A percentile compares a stretch with the other conserved stretches of the same genome.
Evolutionary conservation across 73 alveolate species (phyloP).

Genomic region (Tetrahymena thermophila): DNA sequence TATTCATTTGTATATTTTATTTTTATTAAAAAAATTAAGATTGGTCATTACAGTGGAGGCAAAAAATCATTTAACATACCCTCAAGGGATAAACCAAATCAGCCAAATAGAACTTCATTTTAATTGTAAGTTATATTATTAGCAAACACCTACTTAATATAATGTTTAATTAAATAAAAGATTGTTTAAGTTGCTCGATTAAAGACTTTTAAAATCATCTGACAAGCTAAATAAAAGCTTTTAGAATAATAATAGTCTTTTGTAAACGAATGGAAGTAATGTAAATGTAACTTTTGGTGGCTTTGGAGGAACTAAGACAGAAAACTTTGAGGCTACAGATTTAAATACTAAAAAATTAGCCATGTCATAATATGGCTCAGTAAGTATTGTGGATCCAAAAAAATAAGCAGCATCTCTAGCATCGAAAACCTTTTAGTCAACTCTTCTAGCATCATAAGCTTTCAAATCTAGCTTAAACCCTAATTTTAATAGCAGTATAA

Average conservation of each 20-base stretch:
- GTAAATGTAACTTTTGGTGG: background rate
- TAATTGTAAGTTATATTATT: background rate
- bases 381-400: background rate
- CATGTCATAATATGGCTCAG: background rate
- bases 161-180: background rate
- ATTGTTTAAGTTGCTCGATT: background rate
- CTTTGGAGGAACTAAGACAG: background rate
- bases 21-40: background rate
- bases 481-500: background rate
- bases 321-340: background rate
- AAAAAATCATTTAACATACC: background rate
- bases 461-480: background rate
- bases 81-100: background rate
- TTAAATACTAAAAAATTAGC: background rate
- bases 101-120: background rate
- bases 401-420: background rate
- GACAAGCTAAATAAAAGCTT: background rate
- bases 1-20: background rate
- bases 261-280: background rate
- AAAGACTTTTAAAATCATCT: background rate
- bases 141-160: background rate
- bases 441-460: background rate
- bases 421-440: background rate
- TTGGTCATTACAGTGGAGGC: background rate
- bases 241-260: background rate